Conservation (phyloP, 2,329 filamentous ascomycete species). For the Rutstroemia sydowiana region DNA sequence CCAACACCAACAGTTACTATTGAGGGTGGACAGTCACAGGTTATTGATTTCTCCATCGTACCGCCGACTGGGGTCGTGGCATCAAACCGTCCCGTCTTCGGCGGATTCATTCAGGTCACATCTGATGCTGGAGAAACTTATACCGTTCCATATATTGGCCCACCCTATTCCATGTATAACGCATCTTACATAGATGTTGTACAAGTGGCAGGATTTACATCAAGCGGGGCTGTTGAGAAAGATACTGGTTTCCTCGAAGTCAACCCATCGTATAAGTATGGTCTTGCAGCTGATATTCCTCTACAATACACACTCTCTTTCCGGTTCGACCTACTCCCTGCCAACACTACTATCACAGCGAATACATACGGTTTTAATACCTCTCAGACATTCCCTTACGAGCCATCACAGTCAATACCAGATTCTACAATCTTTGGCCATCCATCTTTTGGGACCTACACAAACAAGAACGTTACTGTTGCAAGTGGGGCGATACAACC, state of each 20-base stretch:
- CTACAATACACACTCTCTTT: constrained; percentile 1
- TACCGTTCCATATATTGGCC: constrained; percentile 23
- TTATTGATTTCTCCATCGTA: constrained; percentile 16
- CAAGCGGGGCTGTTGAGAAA: neutral
- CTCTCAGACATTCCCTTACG: neutral
- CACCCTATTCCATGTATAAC: constrained; percentile 23
- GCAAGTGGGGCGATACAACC: neutral
- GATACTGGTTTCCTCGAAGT: constrained; percentile 3
- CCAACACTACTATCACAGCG: constrained; percentile 5
- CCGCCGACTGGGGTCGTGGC: constrained; percentile 16
- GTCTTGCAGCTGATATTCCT: constrained; percentile 2
- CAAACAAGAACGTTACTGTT: neutral
- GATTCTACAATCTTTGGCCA: constrained; percentile 3
- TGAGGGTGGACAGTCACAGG: constrained; percentile 13
- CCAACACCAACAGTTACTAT: constrained; percentile 17
- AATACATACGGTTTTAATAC: neutral
- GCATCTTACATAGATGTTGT: constrained; percentile 3
- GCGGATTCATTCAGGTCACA: constrained; percentile 21
- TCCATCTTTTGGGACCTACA: constrained; percentile 5
- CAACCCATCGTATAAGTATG: constrained; percentile 1
- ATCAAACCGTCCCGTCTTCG: constrained; percentile 21
- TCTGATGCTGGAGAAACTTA: constrained; percentile 13
- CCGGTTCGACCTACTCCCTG: constrained; percentile 9
- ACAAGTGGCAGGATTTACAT: neutral
- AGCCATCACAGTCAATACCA: neutral